Base-by-base conservation (phyloP, 176 grass and related monocot species). In the Musa acuminata region DNA sequence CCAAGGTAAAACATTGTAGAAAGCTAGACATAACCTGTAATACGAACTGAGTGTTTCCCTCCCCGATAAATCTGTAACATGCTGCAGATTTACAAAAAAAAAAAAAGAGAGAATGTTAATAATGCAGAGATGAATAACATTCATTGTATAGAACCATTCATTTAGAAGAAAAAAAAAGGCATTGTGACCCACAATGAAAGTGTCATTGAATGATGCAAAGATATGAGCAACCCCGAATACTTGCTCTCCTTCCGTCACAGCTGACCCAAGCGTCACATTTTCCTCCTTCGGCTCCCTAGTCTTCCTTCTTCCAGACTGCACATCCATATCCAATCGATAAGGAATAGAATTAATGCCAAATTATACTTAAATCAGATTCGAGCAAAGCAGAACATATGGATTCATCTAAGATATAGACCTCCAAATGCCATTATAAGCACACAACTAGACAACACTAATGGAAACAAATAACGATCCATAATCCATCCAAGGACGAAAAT, bases 201-300 rank as follows among this genome's bases (percentile, higher is more conserved):
- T 70, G 16, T 50, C 67, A 51, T 70, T 70, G 43, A 51, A 70
- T 2, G 67, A 11, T 10, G 16, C 35, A 51, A 70, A 70, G 14
- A 70, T 70, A 17, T 51, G 67, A 13, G 67, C 67, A 20, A 70
- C 67, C 9, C 67, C 67, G 20, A 70, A 70, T 2, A 70, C 67
- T 70, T 70, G 64, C 10, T 43, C 64, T 3, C 64, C 64, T 67
- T 51, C 48, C 48, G 17, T 2, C 16, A 70, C 67, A 19, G 67
- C 51, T 21, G 67, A 17, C 1, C 48, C 67, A 21, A 20, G 43
- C 29, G 48, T 70, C 13, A 70, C 48, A 70, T 50, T 70, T 16
- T 67, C 64, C 64, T 67, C 64, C 25, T 67, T 67, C 8, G 67
- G 67, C 67, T 70, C 67, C 67, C 48, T 21, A n/a, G 43, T 50